Percentiles rank a stretch among this genome's conserved stretches.
phyloP scores from a whole-genome alignment of 345 rosid species.

The Anacardium occidentale region DNA sequence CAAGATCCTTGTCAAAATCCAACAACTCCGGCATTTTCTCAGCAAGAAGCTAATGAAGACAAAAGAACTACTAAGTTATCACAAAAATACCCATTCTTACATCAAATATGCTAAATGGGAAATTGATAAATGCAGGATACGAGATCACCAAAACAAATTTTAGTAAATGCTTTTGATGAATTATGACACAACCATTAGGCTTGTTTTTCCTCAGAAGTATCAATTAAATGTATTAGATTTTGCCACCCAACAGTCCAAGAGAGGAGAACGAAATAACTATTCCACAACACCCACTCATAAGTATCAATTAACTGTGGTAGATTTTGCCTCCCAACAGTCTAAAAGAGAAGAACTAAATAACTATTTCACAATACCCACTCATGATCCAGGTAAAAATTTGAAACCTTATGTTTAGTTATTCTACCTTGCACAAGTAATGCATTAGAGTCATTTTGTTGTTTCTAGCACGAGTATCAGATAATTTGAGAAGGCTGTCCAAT shows the following conservation, averaged over 20 bases:
- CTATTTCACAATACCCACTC: neutral
- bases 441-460: constrained; percentile 94
- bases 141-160: neutral
- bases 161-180: no score
- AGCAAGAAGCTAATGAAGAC: constrained; percentile 63
- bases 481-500: constrained; percentile 92
- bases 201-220: neutral
- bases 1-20: constrained; percentile 86
- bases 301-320: neutral
- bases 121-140: neutral
- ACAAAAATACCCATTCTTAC: constrained; percentile 8
- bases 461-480: constrained; percentile 95
- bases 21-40: constrained; percentile 94
- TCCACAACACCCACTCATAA: neutral
- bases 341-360: no score
- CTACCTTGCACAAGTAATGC: constrained; percentile 98
- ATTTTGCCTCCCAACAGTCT: neutral
- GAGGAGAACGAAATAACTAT: no score
- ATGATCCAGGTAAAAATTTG: neutral
- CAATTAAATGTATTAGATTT: neutral
- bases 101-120: neutral
- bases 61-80: constrained; percentile 11
- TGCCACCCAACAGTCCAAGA: neutral
- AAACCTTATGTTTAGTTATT: constrained; percentile 19
- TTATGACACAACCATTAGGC: neutral